A percentile compares a stretch with the other conserved stretches of the same genome.
Evolutionary conservation across 2,329 filamentous ascomycete species (phyloP).

Genomic region (Xylariaceae sp.): DNA sequence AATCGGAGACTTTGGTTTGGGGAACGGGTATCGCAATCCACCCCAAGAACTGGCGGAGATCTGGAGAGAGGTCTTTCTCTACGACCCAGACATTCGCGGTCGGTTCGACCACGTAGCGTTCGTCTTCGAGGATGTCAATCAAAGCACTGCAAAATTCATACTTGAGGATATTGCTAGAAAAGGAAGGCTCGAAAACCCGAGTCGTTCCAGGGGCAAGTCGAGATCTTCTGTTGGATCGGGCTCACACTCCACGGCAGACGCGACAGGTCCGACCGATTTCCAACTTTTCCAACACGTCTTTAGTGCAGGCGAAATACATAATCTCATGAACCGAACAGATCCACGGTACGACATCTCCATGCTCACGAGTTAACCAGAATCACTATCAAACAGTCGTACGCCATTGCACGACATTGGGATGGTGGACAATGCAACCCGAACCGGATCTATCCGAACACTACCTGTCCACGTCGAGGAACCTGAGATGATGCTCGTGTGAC

Average conservation of each 20-base stretch:
- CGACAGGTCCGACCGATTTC: slow-evolving; percentile 40
- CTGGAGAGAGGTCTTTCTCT: slow-evolving; percentile 62
- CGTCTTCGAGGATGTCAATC: slow-evolving; percentile 56
- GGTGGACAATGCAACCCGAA: slow-evolving; percentile 24
- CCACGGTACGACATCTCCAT: slow-evolving; percentile 53
- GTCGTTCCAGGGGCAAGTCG: slow-evolving; percentile 31
- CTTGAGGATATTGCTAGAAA: slow-evolving; percentile 55
- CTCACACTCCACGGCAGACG: slow-evolving; percentile 27
- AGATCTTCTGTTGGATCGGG: slow-evolving; percentile 32
- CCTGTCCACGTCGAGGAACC: slow-evolving; percentile 8
- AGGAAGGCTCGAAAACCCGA: slow-evolving; percentile 31
- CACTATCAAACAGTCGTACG: slow-evolving; percentile 22
- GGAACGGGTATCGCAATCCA: slow-evolving; percentile 61
- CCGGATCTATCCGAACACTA: slow-evolving; percentile 25
- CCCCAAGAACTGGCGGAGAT: slow-evolving; percentile 61
- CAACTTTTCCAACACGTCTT: slow-evolving; percentile 54
- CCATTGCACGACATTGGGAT: slow-evolving; percentile 28
- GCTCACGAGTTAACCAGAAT: slow-evolving; percentile 25
- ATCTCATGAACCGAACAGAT: slow-evolving; percentile 49
- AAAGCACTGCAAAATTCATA: slow-evolving; percentile 52
- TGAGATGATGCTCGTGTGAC: slow-evolving; percentile 13
- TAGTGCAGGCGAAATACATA: slow-evolving; percentile 45
- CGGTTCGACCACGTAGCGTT: slow-evolving; percentile 61
- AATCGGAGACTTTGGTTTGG: slow-evolving; percentile 62
- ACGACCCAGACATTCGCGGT: slow-evolving; percentile 58